Conservation (phyloP, 345 rosid genomes). For the Lumnitzera littorea region DNA sequence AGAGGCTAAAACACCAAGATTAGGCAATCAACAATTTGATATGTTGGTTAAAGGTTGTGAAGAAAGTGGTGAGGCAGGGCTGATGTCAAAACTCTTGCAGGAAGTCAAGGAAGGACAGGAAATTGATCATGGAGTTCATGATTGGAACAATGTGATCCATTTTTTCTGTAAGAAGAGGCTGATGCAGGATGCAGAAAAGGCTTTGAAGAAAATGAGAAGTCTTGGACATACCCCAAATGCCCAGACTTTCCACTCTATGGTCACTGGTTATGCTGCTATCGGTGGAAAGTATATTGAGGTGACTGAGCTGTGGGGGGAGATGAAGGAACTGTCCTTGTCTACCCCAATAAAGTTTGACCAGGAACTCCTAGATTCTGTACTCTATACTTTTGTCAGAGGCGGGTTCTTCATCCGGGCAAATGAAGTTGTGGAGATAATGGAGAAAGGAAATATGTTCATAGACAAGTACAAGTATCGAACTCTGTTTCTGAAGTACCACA, state of each 20-base stretch:
- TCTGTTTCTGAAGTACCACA: conserved; percentile 86
- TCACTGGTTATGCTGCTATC: conserved; percentile 79
- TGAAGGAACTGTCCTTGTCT: conserved; percentile 68
- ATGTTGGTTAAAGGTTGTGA: conserved; percentile 57
- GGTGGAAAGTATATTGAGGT: conserved; percentile 88
- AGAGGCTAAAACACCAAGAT: conserved; percentile 50
- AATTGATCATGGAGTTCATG: conserved; percentile 65
- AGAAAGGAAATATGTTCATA: conserved; percentile 69
- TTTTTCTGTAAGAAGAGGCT: conserved; percentile 87
- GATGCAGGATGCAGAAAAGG: conserved; percentile 95
- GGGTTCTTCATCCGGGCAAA: conserved; percentile 77
- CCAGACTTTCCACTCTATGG: conserved; percentile 94
- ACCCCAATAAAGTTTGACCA: conserved; percentile 77
- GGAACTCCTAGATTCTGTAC: conserved; percentile 83
- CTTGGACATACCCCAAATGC: conserved; percentile 81
- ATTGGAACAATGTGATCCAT: conserved; percentile 86
- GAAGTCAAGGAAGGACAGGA: conserved; percentile 81
- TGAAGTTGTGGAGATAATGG: conserved; percentile 79
- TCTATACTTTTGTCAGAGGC: conserved; percentile 86
- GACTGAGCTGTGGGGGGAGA: conserved; percentile 92
- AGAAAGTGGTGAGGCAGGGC: conserved; percentile 56
- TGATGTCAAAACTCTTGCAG: conserved; percentile 72
- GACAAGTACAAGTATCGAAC: conserved; percentile 86
- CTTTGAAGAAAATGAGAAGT: conserved; percentile 74
- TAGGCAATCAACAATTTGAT: conserved; percentile 54